Conservation (phyloP, 2,329 filamentous ascomycete species). For the Hymenoscyphus linearis region DNA sequence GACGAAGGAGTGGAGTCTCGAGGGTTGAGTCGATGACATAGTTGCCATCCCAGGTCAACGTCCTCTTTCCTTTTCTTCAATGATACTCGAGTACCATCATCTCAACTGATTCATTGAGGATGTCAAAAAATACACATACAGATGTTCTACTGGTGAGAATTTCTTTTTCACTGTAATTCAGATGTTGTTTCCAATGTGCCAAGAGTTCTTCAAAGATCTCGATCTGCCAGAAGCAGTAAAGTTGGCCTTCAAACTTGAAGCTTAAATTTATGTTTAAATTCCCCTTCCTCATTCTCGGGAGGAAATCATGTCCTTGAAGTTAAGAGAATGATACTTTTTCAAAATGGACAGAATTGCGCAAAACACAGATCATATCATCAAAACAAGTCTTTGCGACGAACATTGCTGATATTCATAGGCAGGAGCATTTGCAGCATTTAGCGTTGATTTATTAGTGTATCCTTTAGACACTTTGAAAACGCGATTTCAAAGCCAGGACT, state of each 20-base stretch:
- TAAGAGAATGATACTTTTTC: no score
- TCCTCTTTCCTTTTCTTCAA: not conserved
- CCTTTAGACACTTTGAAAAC: conserved; percentile 90
- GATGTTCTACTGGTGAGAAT: conserved; percentile 52
- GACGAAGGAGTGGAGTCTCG: not conserved
- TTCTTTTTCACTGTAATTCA: not conserved
- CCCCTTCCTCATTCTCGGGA: no score
- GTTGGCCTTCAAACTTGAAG: no score
- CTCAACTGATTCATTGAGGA: conserved; percentile 18
- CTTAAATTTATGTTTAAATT: no score
- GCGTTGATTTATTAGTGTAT: conserved; percentile 71
- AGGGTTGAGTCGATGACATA: conserved; percentile 8
- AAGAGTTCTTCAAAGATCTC: not conserved
- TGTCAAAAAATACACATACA: conserved; percentile 45
- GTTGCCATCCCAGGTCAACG: not conserved
- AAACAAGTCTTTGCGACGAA: not conserved
- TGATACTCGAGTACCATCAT: no score
- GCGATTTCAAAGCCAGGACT: conserved; percentile 73
- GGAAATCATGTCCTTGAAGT: no score
- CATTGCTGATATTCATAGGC: conserved; percentile 48
- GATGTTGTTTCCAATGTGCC: not conserved
- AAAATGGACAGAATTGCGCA: no score
- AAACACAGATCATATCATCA: no score
- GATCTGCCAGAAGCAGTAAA: no score
- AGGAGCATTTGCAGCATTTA: conserved; percentile 78